Base-by-base conservation (phyloP, 2,329 filamentous ascomycete species). In the Chaetomiaceae sp. region DNA sequence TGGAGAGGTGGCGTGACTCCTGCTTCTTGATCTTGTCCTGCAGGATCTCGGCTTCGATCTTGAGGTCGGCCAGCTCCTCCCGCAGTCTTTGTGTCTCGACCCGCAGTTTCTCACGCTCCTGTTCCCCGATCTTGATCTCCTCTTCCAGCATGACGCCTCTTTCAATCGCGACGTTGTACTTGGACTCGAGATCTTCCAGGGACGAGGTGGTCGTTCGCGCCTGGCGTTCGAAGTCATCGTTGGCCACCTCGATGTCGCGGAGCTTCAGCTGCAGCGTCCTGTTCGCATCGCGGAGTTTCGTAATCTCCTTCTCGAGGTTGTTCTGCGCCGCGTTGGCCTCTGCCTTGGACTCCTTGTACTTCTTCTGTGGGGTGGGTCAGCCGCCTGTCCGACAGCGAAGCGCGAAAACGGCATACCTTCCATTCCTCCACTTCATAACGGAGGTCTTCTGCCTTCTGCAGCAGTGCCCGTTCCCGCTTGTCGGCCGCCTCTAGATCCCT, bases 171-270 rank as follows among this genome's bases (percentile, higher is more conserved):
- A 95, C 83, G 69, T 96, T 97, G 72, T 94, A 96, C 72, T 97
- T 99, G 58, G 88, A 92, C 72, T 99, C 94, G 70, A 99, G 79
- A 67, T 99, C 94, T 72, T 99, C 94, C 58, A 97, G 82, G 47
- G 92, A 96, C 40, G 91, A 96, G 33, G 90, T 91, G 25, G 92
- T 96, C 71, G 96, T 94, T 63, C 94, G 85, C 62, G 94, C 92
- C 74, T 97, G 92, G 61, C 91, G 85, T 75, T 99, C 94, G 68
- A 92, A 96, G 71, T 99, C 94, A 76, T 99, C 94, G 73, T 97
- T 99, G 68, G 89, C 90, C 51, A 99, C 94, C 72, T 99, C 94
- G 63, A 92, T 96, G 69, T 99, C 94, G 62, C 94, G 86, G 54
- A 99, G 76, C 71, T 82, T 89, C 59, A 96, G 77, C 65, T 94